Evolutionary conservation across 306 rosid species (phyloP).

Genomic region (Senna tora): DNA sequence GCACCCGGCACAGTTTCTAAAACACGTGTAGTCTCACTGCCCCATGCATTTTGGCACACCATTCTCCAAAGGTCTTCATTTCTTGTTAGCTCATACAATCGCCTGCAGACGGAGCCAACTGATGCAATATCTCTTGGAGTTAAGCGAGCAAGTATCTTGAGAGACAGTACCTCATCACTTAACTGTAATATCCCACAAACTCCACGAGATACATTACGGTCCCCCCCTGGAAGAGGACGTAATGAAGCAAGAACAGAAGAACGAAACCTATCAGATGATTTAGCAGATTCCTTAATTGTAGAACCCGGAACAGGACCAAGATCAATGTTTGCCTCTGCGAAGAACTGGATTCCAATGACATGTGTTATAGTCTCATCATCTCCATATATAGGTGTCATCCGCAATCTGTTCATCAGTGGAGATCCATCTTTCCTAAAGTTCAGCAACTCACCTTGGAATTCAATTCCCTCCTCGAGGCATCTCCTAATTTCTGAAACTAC

Average conservation of each 20-base stretch:
- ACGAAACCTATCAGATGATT: constrained; percentile 58
- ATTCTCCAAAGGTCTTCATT: constrained; percentile 86
- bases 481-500: constrained; percentile 74
- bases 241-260: constrained; percentile 64
- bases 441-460: constrained; percentile 78
- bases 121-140: constrained; percentile 92
- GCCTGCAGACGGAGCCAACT: constrained; percentile 71
- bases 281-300: constrained; percentile 55
- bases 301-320: constrained; percentile 69
- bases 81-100: constrained; percentile 65
- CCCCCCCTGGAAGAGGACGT: constrained; percentile 54
- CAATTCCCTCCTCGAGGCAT: constrained; percentile 75
- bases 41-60: constrained; percentile 98
- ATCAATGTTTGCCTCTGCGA: constrained; percentile 70
- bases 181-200: constrained; percentile 78
- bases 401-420: constrained; percentile 79
- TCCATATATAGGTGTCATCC: constrained; percentile 72
- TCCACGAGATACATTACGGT: constrained; percentile 73
- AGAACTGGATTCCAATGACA: constrained; percentile 76
- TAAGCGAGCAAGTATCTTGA: constrained; percentile 75
- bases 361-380: constrained; percentile 76
- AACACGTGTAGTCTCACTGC: constrained; percentile 79
- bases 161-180: constrained; percentile 86
- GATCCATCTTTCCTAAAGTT: constrained; percentile 88
- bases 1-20: constrained; percentile 90